Conservation (phyloP, 208 protist genomes). For the Leishmania lainsoni region DNA sequence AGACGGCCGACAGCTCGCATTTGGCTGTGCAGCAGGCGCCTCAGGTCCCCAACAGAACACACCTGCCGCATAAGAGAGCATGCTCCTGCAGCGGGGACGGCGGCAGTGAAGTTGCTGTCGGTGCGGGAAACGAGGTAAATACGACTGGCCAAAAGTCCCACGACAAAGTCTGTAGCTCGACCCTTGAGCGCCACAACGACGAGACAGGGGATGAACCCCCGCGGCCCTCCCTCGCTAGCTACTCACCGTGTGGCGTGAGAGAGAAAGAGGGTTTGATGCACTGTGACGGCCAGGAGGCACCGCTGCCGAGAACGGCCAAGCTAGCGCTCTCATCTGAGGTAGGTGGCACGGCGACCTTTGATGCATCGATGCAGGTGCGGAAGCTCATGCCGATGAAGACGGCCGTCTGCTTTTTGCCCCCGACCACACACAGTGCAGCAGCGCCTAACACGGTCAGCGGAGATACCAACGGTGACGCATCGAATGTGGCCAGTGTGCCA, state of each 20-base stretch:
- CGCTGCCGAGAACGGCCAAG: neutral
- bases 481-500: neutral
- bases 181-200: neutral
- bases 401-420: neutral
- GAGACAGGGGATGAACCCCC: neutral
- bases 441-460: conserved; percentile 4
- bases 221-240: conserved; percentile 4
- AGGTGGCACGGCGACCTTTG: neutral
- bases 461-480: neutral
- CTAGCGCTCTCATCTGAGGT: neutral
- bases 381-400: conserved; percentile 5
- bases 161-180: neutral
- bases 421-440: neutral
- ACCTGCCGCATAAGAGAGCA: neutral
- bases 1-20: conserved; percentile 11
- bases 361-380: neutral
- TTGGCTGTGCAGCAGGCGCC: neutral
- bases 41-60: neutral
- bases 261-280: neutral
- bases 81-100: neutral
- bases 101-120: conserved; percentile 3
- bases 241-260: neutral
- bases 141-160: neutral
- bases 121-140: neutral
- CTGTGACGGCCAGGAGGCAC: neutral